These are phyloP conservation scores for Rhodosporidiobolus odoratus DNA, from an alignment of 768 basidiomycete species.

Conservation along the genomic window DNA sequence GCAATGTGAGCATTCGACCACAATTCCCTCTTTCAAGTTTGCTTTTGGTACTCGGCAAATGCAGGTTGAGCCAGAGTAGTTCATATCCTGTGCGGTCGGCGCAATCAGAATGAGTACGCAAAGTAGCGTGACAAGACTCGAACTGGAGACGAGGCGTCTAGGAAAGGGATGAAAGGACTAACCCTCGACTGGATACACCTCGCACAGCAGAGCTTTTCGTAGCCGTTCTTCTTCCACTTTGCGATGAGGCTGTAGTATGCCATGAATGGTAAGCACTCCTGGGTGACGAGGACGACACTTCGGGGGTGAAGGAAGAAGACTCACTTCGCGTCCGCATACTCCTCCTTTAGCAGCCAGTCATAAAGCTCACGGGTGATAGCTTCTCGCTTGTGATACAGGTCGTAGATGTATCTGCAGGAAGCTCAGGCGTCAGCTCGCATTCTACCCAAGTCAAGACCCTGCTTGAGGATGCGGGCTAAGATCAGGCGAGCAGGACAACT, in stretches of 20 bases:
- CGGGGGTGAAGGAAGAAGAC: conserved; percentile 44
- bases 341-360: conserved; percentile 95
- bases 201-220: conserved; percentile 95
- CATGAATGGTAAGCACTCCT: no score
- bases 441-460: not conserved
- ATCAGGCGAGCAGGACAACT: not conserved
- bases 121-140: not conserved
- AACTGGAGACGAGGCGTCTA: not conserved
- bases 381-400: conserved; percentile 97
- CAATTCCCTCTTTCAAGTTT: conserved; percentile 76
- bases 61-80: conserved; percentile 96
- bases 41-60: conserved; percentile 96
- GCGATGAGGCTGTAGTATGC: conserved; percentile 72
- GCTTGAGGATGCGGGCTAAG: not conserved
- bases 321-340: conserved; percentile 92
- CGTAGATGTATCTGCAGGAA: conserved; percentile 74
- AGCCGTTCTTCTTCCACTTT: conserved; percentile 98
- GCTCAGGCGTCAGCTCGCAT: no score
- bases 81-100: conserved; percentile 71
- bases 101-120: not conserved
- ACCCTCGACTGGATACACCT: conserved; percentile 93
- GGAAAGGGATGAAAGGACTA: conserved; percentile 26
- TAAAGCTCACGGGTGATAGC: conserved; percentile 80
- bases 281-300: not conserved
- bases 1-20: conserved; percentile 96